Conservation (phyloP, 495 filamentous ascomycete species). For the Rhizodiscina lignyota region DNA sequence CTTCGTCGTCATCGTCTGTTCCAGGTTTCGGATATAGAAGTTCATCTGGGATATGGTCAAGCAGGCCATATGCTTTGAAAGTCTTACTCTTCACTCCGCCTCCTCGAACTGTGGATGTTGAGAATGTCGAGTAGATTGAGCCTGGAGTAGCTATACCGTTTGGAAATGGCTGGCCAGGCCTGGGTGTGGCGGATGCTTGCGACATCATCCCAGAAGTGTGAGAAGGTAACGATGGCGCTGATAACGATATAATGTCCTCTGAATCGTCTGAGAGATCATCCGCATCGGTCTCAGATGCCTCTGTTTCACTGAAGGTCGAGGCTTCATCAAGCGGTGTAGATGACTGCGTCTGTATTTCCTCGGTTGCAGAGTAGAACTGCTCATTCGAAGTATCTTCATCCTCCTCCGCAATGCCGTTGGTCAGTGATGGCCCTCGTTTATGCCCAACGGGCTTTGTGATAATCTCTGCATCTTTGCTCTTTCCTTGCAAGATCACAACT, state of each 20-base stretch:
- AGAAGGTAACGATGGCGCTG: constrained; percentile 48
- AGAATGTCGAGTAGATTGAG: constrained; percentile 73
- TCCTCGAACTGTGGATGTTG: constrained; percentile 57
- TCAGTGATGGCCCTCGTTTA: constrained; percentile 16
- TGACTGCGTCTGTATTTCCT: constrained; percentile 42
- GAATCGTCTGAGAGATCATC: constrained; percentile 23
- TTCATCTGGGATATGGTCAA: constrained; percentile 54
- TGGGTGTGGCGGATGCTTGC: constrained; percentile 55
- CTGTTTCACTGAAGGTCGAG: constrained; percentile 17
- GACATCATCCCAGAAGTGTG: constrained; percentile 52
- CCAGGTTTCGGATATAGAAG: constrained; percentile 69
- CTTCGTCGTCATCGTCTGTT: constrained; percentile 74
- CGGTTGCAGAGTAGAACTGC: constrained; percentile 74
- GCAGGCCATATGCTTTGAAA: constrained; percentile 68
- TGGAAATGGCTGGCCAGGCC: constrained; percentile 39
- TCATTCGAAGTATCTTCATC: constrained; percentile 69
- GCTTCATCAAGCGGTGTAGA: constrained; percentile 37
- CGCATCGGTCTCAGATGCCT: constrained; percentile 17
- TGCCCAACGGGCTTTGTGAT: constrained; percentile 21
- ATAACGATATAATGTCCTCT: constrained; percentile 50
- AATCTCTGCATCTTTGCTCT: constrained; percentile 17
- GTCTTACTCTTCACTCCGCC: constrained; percentile 29
- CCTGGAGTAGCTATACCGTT: constrained; percentile 62
- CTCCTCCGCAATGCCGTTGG: constrained; percentile 52
- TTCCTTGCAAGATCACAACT: constrained; percentile 46